Evolutionary conservation across 257 asterid species (phyloP), one percentile per base, ranked within the genome.

Genomic region (Jasminum sambac): DNA sequence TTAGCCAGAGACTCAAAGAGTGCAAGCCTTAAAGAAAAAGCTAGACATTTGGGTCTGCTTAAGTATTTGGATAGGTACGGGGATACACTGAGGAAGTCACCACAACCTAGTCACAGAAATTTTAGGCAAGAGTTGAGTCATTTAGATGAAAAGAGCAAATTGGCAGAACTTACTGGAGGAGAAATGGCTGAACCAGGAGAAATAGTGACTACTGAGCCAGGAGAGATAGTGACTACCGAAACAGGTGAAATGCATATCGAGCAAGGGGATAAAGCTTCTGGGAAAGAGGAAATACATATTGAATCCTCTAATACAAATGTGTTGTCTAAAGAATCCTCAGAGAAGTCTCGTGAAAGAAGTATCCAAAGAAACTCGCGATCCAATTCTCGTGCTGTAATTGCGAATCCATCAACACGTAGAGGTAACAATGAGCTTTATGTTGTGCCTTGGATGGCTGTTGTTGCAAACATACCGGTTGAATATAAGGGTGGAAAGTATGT

Each of bases 401-500:
- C 43, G 6, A 52, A 43, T 57, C 37, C 52, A 65, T 68, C 72
- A 58, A 46, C 58, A 43, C 67, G 1, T n/a, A 80, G 64, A 72
- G 66, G 78, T 58, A 81, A 79, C 36, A 90, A 87, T 43, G 91
- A 88, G 72, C 86, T 64, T 75, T 81, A 88, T 59, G 96, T 92
- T 64, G 88, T 89, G 90, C 98, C 98, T 66, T 90, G 93, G 93
- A 90, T 83, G 89, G 96, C 87, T 59, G 55, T 92, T 39, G 76
- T 92, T 77, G 92, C 90, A 69, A 92, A 92, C 77, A 62, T 90
- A 65, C 94, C 89, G 10, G 75, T 81, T 71, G 85, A 83, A 73
- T 63, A 23, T 63, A 77, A 84, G 72, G 72, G 79, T 71, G 98
- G 91, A 24, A 82, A 63, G 66, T 81, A 69, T 82, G 85, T 78